phyloP scores from a whole-genome alignment of 805 yeast genomes.

The Alloascoidea africana region DNA sequence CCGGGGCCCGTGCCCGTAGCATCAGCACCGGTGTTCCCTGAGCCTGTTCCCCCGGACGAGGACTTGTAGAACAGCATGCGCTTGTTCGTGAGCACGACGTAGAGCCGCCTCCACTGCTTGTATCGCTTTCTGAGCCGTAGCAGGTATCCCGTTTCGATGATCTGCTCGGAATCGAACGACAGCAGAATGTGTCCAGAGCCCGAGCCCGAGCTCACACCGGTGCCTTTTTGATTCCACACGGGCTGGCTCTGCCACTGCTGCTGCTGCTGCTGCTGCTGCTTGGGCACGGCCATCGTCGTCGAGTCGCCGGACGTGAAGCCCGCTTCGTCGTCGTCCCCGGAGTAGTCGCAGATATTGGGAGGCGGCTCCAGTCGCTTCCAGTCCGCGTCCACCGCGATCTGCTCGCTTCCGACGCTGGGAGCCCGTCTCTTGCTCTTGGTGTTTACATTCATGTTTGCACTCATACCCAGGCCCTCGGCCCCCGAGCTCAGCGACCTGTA shows the following conservation, averaged over 20 bases:
- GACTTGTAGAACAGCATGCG: constrained; percentile 25
- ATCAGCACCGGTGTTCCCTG: constrained; percentile 7
- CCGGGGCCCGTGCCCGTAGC: constrained; percentile 2
- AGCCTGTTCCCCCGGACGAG: constrained; percentile 9
- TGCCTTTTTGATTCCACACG: constrained; percentile 7
- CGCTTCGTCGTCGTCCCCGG: constrained; percentile 7
- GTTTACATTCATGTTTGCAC: no score
- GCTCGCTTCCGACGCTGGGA: no score
- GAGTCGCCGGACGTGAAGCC: constrained; percentile 10
- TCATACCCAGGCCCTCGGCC: no score
- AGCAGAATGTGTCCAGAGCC: constrained; percentile 5
- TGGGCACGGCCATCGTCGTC: no score
- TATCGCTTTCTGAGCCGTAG: constrained; percentile 24
- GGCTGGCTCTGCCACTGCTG: not conserved
- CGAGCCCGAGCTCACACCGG: constrained; percentile 5
- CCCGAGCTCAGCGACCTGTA: no score
- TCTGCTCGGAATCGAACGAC: constrained; percentile 17
- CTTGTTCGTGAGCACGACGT: constrained; percentile 26
- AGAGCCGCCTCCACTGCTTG: constrained; percentile 32
- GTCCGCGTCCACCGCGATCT: no score
- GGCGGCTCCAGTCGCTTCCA: no score
- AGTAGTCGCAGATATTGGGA: constrained; percentile 6
- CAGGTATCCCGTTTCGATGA: constrained; percentile 26
- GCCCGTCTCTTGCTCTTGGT: no score
- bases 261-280: constrained; percentile 6